Evolutionary conservation across 306 rosid genomes (phyloP).

Genomic region (barrel medic (Medicago truncatula)): DNA sequence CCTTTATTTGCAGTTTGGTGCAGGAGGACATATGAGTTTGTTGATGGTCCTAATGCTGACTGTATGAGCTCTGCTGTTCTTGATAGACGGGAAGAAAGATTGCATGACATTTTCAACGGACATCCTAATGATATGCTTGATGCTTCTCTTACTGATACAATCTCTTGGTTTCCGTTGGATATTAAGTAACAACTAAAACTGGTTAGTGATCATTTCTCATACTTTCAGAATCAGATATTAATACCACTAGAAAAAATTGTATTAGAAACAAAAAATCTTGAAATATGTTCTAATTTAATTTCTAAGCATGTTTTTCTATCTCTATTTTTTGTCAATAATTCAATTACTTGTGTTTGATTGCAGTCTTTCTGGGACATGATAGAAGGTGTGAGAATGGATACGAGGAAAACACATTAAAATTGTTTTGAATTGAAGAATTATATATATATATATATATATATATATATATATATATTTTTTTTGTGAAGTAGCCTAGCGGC

Average conservation of each 20-base stretch:
- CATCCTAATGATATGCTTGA: constrained; percentile 77
- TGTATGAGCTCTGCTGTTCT: constrained; percentile 75
- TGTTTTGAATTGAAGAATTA: constrained; percentile 74
- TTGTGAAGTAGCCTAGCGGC: too few species aligned
- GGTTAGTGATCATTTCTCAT: neutral
- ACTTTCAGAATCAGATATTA: neutral
- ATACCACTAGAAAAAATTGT: neutral
- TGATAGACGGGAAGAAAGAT: constrained; percentile 84
- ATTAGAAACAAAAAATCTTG: neutral
- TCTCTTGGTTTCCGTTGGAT: constrained; percentile 71
- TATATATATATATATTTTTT: too few species aligned
- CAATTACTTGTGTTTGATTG: neutral
- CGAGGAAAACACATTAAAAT: constrained; percentile 63
- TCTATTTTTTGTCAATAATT: neutral
- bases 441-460: too few species aligned
- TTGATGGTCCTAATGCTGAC: constrained; percentile 82
- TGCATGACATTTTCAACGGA: constrained; percentile 72
- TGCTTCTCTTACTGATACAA: constrained; percentile 72
- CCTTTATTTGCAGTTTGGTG: constrained; percentile 74
- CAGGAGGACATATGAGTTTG: constrained; percentile 88
- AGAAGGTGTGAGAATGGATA: constrained; percentile 92
- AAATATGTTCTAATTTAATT: neutral
- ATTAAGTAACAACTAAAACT: constrained; percentile 56
- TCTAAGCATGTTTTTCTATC: neutral
- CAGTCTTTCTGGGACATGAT: constrained; percentile 89